Evolutionary conservation across 2,329 filamentous ascomycete genomes (phyloP), one percentile per base, ranked within the genome.

Genomic region (Apiospora saccharicola): DNA sequence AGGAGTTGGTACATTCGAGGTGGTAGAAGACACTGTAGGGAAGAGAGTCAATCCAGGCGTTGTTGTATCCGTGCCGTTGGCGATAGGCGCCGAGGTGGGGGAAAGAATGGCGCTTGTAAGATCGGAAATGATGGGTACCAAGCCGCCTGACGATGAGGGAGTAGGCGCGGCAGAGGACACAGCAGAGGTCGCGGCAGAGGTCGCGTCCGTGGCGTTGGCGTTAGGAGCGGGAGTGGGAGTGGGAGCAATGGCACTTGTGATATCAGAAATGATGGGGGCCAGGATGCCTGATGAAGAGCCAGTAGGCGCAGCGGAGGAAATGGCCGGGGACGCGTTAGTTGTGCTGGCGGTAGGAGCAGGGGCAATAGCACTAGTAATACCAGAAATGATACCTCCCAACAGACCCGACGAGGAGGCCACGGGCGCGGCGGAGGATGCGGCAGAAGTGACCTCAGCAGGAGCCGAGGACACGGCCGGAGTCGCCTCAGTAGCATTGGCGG

Each of bases 101-200:
- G 68, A 70, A 19, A 70, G 67, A 61, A 68, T 26, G 19, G 64
- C 64, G 44, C 70, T 72, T 26, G 70, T 70, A 24, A 73, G 64
- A 44, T 67, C 72, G 16, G 70, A 71, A n/a, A 73, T 19, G 51
- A 73, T 71, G 12, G 64, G 46, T 19, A 44, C 68, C 43, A 71
- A 44, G 12, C 24, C 37, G 37, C 14, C 46, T 3, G n/a, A 19
- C 68, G n/a, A 4, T 7, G 30, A n/a, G 12, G 19, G n/a, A 30
- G 64, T 26, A 19, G 67, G 13, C 8, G 22, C 34, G 14, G 61
- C 34, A 22, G 61, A 41, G 34, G 37, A 22, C 7, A 16, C 26
- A n/a, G 67, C 30, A 24, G 67, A 47, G 2, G 37, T 30, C 30
- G 12, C 22, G 1, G 67, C 30, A 24, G 67, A 47, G 2, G 37